A percentile compares a stretch with the other conserved stretches of the same genome.
phyloP scores from a whole-genome alignment of 2,329 filamentous ascomycete genomes.

The Aspergillus quadrilineatus region DNA sequence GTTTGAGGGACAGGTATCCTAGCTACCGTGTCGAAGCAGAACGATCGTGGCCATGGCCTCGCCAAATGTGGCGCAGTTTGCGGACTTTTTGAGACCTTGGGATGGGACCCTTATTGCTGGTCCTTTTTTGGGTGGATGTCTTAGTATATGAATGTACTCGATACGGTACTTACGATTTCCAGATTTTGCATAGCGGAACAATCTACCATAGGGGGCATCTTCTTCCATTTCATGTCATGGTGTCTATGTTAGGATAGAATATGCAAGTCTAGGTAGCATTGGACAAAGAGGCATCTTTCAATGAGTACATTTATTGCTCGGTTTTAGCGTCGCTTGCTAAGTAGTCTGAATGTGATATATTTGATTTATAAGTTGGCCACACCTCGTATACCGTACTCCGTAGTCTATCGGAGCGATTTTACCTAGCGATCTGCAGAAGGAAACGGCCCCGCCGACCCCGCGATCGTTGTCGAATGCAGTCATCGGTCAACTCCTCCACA shows the following conservation, averaged over 20 bases:
- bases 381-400: too few species aligned
- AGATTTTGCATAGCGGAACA: conserved; percentile 27
- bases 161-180: conserved; percentile 21
- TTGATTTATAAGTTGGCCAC: too few species aligned
- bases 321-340: neutral
- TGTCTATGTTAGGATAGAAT: conserved; percentile 4
- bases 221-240: neutral
- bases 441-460: conserved; percentile 5
- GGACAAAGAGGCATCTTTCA: neutral
- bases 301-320: neutral
- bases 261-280: neutral
- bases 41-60: neutral
- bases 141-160: conserved; percentile 19
- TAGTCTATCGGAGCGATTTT: neutral
- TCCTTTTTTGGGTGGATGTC: conserved; percentile 9
- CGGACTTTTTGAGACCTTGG: too few species aligned
- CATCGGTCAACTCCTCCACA: conserved; percentile 5
- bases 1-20: conserved; percentile 20
- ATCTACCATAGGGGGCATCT: conserved; percentile 13
- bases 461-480: conserved; percentile 8
- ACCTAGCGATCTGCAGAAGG: neutral
- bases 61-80: neutral
- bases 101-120: neutral
- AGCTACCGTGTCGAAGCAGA: conserved; percentile 6
- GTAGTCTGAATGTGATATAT: neutral